Evolutionary conservation across 129 eudicot species (phyloP).

Genomic region (Heracleum sosnowskyi): DNA sequence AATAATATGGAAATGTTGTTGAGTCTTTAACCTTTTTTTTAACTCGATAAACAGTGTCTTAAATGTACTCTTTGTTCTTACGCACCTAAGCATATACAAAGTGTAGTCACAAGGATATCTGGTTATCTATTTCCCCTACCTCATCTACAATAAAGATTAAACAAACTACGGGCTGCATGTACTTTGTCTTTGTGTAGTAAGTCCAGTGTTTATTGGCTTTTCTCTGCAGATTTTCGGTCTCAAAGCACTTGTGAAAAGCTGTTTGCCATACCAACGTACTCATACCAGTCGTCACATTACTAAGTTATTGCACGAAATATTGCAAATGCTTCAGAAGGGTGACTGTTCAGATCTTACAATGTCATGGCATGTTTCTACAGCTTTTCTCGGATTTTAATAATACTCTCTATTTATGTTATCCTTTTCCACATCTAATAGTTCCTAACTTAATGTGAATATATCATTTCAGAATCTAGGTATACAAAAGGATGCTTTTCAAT

Average conservation of each 20-base stretch:
- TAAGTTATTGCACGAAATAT: conserved; percentile 49
- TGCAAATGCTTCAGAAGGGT: conserved; percentile 53
- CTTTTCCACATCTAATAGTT: not conserved
- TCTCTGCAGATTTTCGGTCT: conserved; percentile 76
- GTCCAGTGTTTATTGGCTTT: not conserved
- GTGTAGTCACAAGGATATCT: not conserved
- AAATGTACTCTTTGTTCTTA: not conserved
- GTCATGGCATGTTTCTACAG: conserved; percentile 34
- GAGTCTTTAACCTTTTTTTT: not conserved
- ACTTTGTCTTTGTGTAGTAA: not conserved
- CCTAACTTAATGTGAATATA: not conserved
- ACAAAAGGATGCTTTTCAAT: not conserved
- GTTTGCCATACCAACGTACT: conserved; percentile 55
- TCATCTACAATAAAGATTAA: not conserved
- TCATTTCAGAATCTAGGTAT: not conserved
- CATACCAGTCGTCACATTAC: conserved; percentile 35
- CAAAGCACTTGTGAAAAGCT: conserved; percentile 78
- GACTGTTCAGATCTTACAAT: conserved; percentile 31
- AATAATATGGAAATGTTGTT: not conserved
- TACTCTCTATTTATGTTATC: not conserved
- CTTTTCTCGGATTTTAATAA: not conserved
- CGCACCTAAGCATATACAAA: not conserved
- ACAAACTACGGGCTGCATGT: not conserved
- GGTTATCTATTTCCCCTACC: not conserved
- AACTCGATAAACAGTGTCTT: not conserved